phyloP scores from a whole-genome alignment of 2,329 filamentous ascomycete genomes.

The Cladosporium sphaerospermum region DNA sequence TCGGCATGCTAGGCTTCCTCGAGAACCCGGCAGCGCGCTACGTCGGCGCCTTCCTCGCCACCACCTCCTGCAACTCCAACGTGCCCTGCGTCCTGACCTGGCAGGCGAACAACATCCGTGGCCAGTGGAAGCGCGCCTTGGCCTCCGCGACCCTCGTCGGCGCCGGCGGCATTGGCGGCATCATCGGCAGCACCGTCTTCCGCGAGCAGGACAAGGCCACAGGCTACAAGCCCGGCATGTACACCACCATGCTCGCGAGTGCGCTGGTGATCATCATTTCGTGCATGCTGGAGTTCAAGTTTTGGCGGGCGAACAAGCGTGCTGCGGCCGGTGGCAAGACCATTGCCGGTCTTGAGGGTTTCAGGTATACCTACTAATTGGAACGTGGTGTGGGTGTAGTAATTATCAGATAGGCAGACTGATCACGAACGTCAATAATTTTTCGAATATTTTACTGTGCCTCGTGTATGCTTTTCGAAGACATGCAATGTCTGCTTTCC shows the following conservation, averaged over 20 bases:
- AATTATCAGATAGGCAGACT: no score
- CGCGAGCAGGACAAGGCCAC: conserved; percentile 27
- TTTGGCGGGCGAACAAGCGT: conserved; percentile 30
- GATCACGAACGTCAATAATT: no score
- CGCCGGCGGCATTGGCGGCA: conserved; percentile 72
- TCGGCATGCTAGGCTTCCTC: conserved; percentile 30
- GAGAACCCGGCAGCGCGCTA: conserved; percentile 25
- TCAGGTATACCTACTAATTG: conserved; percentile 27
- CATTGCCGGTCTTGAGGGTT: conserved; percentile 30
- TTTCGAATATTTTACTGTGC: no score
- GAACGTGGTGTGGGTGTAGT: neutral
- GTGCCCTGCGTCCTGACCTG: conserved; percentile 69
- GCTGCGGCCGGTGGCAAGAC: conserved; percentile 30
- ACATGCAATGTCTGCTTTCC: no score
- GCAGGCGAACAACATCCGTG: conserved; percentile 81
- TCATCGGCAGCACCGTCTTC: conserved; percentile 38
- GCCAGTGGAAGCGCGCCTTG: conserved; percentile 83
- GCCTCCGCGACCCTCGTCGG: conserved; percentile 70
- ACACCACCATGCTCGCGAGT: conserved; percentile 25
- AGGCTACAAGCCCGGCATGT: conserved; percentile 29
- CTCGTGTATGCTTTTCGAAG: no score
- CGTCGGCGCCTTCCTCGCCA: conserved; percentile 33
- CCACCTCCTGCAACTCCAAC: conserved; percentile 46
- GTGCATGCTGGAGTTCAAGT: conserved; percentile 26
- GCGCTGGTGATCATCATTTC: conserved; percentile 27